phyloP scores from a whole-genome alignment of 73 alveolate species.

The Stentor roeselii region DNA sequence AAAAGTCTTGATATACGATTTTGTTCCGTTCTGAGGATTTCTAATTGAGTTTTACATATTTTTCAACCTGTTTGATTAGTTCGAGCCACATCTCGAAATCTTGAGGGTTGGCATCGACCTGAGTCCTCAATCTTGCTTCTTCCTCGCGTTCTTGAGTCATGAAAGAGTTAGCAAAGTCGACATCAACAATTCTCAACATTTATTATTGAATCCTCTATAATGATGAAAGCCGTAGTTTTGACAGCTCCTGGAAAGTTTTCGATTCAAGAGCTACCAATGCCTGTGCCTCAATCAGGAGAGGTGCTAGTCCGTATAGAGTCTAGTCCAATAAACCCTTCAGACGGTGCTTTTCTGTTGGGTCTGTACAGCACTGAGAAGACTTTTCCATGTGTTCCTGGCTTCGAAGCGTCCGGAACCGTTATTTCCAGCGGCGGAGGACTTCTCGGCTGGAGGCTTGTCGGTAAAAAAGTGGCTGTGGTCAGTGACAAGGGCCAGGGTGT shows the following conservation, averaged over 20 bases:
- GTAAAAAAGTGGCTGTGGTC: slow-evolving; percentile 76
- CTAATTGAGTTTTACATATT: slow-evolving; percentile 18
- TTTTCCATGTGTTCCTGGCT: slow-evolving; percentile 66
- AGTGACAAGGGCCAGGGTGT: slow-evolving; percentile 53
- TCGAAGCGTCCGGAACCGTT: slow-evolving; percentile 80
- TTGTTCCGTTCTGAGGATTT: slow-evolving; percentile 22
- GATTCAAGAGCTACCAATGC: slow-evolving; percentile 53
- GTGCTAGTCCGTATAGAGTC: slow-evolving; percentile 79
- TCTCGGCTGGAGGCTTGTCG: slow-evolving; percentile 75
- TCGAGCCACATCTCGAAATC: slow-evolving; percentile 28
- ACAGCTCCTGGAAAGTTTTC: neutral
- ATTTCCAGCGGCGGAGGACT: slow-evolving; percentile 83
- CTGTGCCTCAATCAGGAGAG: slow-evolving; percentile 67
- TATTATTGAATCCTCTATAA: no score
- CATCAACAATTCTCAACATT: neutral
- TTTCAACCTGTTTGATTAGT: slow-evolving; percentile 24
- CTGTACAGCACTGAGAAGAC: slow-evolving; percentile 46
- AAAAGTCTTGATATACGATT: slow-evolving; percentile 20
- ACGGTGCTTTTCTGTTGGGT: slow-evolving; percentile 58
- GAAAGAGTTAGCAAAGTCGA: slow-evolving; percentile 3
- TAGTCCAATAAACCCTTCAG: slow-evolving; percentile 84
- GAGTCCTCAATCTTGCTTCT: neutral
- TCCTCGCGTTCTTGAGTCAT: slow-evolving; percentile 22
- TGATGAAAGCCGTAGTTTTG: slow-evolving; percentile 10
- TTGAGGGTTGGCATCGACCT: neutral